Conservation (phyloP, 371 early-diverging fungal genomes). For the Rhizopus arrhizus region DNA sequence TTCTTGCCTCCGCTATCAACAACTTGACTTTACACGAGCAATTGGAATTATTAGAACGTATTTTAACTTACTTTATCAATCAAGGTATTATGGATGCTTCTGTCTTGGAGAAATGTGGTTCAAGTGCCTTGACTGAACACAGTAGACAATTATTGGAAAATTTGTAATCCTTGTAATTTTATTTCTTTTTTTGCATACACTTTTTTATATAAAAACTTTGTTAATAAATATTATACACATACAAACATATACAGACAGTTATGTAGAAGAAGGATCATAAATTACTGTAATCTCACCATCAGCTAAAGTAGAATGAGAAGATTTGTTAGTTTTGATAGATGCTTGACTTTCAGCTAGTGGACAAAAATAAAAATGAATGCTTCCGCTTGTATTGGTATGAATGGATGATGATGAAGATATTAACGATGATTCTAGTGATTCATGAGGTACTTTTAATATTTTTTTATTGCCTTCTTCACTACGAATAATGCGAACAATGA, state of each 20-base stretch:
- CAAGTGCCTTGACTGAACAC: slow-evolving; percentile 33
- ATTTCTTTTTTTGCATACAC: slow-evolving; percentile 1
- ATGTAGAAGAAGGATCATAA: slow-evolving; percentile 20
- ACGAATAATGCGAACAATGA: slow-evolving; percentile 16
- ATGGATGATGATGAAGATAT: not conserved
- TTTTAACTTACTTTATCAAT: slow-evolving; percentile 62
- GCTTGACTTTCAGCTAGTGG: slow-evolving; percentile 16
- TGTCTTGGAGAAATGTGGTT: slow-evolving; percentile 43
- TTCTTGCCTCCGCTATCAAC: slow-evolving; percentile 56
- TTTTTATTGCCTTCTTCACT: not conserved
- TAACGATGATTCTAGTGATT: not conserved
- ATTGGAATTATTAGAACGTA: slow-evolving; percentile 57
- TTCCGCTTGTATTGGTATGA: slow-evolving; percentile 2
- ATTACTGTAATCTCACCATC: slow-evolving; percentile 44
- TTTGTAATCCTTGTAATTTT: slow-evolving; percentile 1
- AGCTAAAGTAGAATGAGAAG: slow-evolving; percentile 14
- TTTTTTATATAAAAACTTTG: not conserved
- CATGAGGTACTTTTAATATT: not conserved
- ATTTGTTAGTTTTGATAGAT: slow-evolving; percentile 22
- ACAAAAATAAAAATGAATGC: slow-evolving; percentile 22
- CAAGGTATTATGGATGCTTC: slow-evolving; percentile 57
- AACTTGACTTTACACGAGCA: slow-evolving; percentile 57
- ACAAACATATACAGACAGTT: not conserved
- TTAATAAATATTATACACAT: not conserved
- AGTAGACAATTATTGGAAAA: slow-evolving; percentile 23